Conservation (phyloP, 2,329 filamentous ascomycete genomes). For the Paracoccidioides lutzii region DNA sequence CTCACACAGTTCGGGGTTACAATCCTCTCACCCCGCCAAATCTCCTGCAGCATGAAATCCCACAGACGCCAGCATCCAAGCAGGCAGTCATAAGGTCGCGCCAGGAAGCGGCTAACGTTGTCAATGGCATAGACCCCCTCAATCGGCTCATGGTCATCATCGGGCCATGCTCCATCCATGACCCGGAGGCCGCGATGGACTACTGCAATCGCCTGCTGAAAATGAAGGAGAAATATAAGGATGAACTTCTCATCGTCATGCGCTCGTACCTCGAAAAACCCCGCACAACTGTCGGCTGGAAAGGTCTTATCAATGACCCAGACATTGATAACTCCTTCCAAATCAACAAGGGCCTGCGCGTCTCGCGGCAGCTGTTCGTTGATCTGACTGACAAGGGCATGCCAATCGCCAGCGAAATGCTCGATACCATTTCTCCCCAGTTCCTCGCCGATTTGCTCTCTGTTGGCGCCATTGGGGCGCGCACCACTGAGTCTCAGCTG, state of each 20-base stretch:
- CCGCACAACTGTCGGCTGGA: conserved; percentile 95
- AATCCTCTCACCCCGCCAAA: conserved; percentile 88
- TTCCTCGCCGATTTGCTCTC: conserved; percentile 87
- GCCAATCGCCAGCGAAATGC: conserved; percentile 94
- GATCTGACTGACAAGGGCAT: conserved; percentile 85
- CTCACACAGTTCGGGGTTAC: conserved; percentile 60
- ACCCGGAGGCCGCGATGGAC: conserved; percentile 75
- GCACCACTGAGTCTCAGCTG: conserved; percentile 90
- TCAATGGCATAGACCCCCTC: conserved; percentile 45
- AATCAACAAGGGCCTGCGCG: conserved; percentile 91
- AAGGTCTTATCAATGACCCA: conserved; percentile 95
- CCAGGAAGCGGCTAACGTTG: conserved; percentile 47
- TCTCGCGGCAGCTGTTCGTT: conserved; percentile 81
- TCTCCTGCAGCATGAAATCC: conserved; percentile 87
- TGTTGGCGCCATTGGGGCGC: conserved; percentile 85
- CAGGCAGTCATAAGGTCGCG: conserved; percentile 47
- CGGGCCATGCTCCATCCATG: conserved; percentile 94
- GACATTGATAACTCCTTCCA: conserved; percentile 98
- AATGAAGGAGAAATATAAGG: conserved; percentile 75
- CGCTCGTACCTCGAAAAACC: conserved; percentile 98
- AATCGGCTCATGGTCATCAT: conserved; percentile 63
- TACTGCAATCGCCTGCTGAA: conserved; percentile 77
- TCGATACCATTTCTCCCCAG: conserved; percentile 95
- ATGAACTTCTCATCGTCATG: conserved; percentile 92
- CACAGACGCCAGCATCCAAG: conserved; percentile 31